Base-by-base conservation (phyloP, 1,139 yeast species). In the Protomyces arabidopsidicola region DNA sequence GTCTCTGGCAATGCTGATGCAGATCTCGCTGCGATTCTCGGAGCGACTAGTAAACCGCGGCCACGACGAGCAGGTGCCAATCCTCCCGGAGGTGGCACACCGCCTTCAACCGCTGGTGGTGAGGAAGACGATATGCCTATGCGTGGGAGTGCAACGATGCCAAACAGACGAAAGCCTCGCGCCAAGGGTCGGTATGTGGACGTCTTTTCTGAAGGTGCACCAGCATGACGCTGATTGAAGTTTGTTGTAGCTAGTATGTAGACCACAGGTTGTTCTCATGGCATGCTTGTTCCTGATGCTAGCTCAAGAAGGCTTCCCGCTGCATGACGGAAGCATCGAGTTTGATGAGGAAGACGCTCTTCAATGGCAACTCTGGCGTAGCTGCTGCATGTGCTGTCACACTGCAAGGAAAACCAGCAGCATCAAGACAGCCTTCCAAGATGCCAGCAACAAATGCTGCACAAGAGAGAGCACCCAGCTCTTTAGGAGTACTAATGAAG, bases 351-450 rank as follows among this genome's bases (percentile, higher is more conserved):
- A 88, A 93, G 0, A 93, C 96, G 0, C 97, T 89, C 69, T 95
- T 78, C 65, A 82, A 76, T 0, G 95, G 91, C 53, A 72, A 75
- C 2, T 79, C 83, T 2, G 82, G 88, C 3, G 82, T 77, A 0
- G 91, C 87, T 51, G 87, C 91, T 0, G 88, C 81, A 72, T 95
- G 98, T 0, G 98, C 97, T 5, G 91, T 84, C 4, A 93, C 98
- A 54, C 78, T 80, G 34, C 96, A 95, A 63, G 84, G 85, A 72
- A 91, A 91, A 67, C 86, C 86, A 1, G 91, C 82, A 16, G 88
- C 82, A 69, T 89, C 95, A 64, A 93, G 77, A 0, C 93, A 87
- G 0, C 97, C 98, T 73, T 91, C 97, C 34, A 93, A 82, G 34
- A 93, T 83, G 0, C 98, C 98, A 1, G 97, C 97, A 1, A 87